Evolutionary conservation across 805 yeast genomes (phyloP), one percentile per base, ranked within the genome.

Genomic region (Lachancea lanzarotensis): DNA sequence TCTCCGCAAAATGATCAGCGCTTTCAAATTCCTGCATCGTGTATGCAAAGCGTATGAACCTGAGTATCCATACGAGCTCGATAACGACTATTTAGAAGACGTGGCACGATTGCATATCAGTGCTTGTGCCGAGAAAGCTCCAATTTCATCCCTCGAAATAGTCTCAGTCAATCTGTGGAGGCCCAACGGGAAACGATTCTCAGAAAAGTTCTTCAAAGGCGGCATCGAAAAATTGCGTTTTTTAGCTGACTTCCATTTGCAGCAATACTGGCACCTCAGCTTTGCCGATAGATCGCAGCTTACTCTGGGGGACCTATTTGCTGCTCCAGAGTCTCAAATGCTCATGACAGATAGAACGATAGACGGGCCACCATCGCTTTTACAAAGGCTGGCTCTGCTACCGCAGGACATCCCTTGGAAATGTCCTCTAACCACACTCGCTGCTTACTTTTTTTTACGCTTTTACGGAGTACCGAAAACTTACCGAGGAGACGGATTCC

Each of bases 101-200:
- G 43, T 61, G 8, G 47, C 51, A 2, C 48, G 49, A 34, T 40
- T 56, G 32, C 61, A 56, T 39, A 29, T 44, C 22, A 32, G 27
- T 17, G 43, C 47, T 17, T 27, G 25, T n/a, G 43, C 43, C 17
- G 43, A 44, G 12, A 20, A 18, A 15, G 32, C 47, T 6, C 35
- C 39, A 32, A 15, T 35, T 6, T 35, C 47, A 13, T 42, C 52
- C 11, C 35, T 55, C 18, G 43, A 51, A n/a, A 52, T 52, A 22
- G 50, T 62, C 3, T 58, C 66, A n/a, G 37, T 55, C 19, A 57
- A 62, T 45, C 27, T 60, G 32, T 63, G 66, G 66, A 60, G 56
- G 38, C 51, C 62, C 11, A 43, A 50, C 22, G 54, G 61, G n/a
- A 45, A 30, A 13, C 45, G 52, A 36, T 45, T 60, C 33, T 46